A percentile compares a stretch with the other conserved stretches of the same genome.
Conservation (phyloP, 2,329 filamentous ascomycete species). For the Aspergillus sp. region DNA sequence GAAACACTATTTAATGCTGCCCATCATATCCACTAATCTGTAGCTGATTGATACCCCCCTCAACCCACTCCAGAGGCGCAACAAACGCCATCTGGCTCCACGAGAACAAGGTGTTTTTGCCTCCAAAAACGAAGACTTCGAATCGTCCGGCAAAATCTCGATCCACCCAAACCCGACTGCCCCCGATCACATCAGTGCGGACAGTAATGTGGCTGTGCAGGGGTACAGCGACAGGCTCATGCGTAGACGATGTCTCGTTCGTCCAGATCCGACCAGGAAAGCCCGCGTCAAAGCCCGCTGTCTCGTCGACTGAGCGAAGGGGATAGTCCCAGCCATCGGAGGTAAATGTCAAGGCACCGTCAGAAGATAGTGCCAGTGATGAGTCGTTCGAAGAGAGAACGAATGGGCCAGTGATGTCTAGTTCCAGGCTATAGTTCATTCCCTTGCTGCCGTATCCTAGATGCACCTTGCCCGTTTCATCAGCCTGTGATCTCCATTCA, state of each 20-base stretch:
- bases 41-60: slow-evolving; percentile 2
- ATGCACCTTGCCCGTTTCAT: slow-evolving; percentile 23
- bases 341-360: slow-evolving; percentile 43
- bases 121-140: slow-evolving; percentile 56
- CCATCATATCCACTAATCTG: background rate
- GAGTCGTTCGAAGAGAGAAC: slow-evolving; percentile 46
- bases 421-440: slow-evolving; percentile 55
- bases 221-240: slow-evolving; percentile 41
- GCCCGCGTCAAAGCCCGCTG: slow-evolving; percentile 45
- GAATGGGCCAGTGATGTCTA: slow-evolving; percentile 49
- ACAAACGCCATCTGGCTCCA: slow-evolving; percentile 61
- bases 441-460: slow-evolving; percentile 54
- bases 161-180: slow-evolving; percentile 52
- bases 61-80: slow-evolving; percentile 44
- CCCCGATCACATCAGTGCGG: slow-evolving; percentile 44
- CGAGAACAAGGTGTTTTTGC: slow-evolving; percentile 51
- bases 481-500: background rate
- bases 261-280: slow-evolving; percentile 55
- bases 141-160: slow-evolving; percentile 50
- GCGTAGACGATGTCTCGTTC: slow-evolving; percentile 50
- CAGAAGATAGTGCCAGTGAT: slow-evolving; percentile 36
- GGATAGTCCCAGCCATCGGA: slow-evolving; percentile 50
- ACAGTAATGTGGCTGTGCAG: slow-evolving; percentile 23
- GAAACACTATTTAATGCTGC: background rate
- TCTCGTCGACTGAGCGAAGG: slow-evolving; percentile 43